Base-by-base conservation (phyloP, 2,329 filamentous ascomycete genomes). In the Plenodomus lindquistii region DNA sequence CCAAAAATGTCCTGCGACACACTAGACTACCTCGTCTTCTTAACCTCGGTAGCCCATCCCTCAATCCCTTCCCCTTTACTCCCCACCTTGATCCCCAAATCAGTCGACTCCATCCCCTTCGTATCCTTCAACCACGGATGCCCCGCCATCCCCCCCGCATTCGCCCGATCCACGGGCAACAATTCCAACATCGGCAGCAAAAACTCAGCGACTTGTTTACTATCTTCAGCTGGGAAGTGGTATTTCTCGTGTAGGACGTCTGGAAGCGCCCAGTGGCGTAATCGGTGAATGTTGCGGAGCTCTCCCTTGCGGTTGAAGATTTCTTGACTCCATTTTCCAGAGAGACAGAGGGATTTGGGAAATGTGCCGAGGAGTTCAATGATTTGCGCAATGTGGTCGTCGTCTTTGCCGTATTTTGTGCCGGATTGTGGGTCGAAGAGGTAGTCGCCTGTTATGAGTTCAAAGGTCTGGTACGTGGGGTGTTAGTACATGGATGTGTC, bases 281-380 rank as follows among this genome's bases (percentile, higher is more conserved):
- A 82, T 37, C 94, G 85, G 73, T 97, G 94, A 64, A 99, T 99
- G 76, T 99, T 97, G 49, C 94, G 89, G 31, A 99, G 83, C 72
- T 99, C 94, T 62, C 94, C 94, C 74, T 96, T 96, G 59, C 94
- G 86, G 72, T 97, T 97, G 80, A 99, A 99, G 55, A 99, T 99
- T 72, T 97, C 94, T 73, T 97, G 93, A 13, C 88, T 92, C 94
- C 94, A 97, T 75, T 97, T 97, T 42, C 94, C 94, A 1, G 89
- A 88, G 45, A 96, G 82, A 73, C 91, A 97, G 41, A 97, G 82
- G 4, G 89, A 89, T 72, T 96, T 95, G 44, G 94, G 93, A 70
- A 97, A 97, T 1, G 88, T 86, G 8, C 94, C 94, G 16, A 99
- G 85, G 4, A 99, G 82, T 74, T 99, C 94, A 70, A 99, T 97